A percentile compares a stretch with the other conserved stretches of the same genome.
Conservation (phyloP, 192 early-diverging fungal genomes). For the Umbelopsis sp. region DNA sequence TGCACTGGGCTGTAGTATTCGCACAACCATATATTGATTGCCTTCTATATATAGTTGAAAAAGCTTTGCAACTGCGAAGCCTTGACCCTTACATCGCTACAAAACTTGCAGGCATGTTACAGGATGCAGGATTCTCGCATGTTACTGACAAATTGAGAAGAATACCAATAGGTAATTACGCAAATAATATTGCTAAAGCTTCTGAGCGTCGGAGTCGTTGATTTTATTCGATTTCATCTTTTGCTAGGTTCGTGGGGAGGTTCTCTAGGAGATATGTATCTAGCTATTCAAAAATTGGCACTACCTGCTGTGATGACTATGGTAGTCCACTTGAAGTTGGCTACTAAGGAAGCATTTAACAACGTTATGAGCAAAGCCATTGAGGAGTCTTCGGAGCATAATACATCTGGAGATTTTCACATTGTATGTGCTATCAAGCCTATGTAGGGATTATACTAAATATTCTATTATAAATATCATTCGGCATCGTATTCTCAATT, state of each 20-base stretch:
- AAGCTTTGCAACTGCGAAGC: conserved; percentile 15
- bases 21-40: too few relatives aligned
- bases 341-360: conserved; percentile 5
- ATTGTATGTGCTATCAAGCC: conserved; percentile 24
- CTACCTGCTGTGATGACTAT: conserved; percentile 31
- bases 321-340: conserved; percentile 21
- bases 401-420: conserved; percentile 24
- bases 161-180: conserved; percentile 31
- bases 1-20: background rate
- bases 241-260: conserved; percentile 29
- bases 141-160: conserved; percentile 20
- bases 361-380: conserved; percentile 9
- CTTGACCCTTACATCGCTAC: conserved; percentile 36
- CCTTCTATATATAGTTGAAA: conserved; percentile 20
- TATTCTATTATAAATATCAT: background rate
- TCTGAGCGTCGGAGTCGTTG: too few relatives aligned
- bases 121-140: conserved; percentile 20
- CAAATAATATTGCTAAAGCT: background rate
- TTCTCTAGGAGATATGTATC: conserved; percentile 18
- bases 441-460: background rate
- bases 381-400: background rate
- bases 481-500: too few relatives aligned
- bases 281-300: conserved; percentile 32
- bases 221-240: background rate
- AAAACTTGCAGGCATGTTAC: conserved; percentile 20